Evolutionary conservation across 306 rosid species (phyloP).

Genomic region (Dalbergia cultrata): DNA sequence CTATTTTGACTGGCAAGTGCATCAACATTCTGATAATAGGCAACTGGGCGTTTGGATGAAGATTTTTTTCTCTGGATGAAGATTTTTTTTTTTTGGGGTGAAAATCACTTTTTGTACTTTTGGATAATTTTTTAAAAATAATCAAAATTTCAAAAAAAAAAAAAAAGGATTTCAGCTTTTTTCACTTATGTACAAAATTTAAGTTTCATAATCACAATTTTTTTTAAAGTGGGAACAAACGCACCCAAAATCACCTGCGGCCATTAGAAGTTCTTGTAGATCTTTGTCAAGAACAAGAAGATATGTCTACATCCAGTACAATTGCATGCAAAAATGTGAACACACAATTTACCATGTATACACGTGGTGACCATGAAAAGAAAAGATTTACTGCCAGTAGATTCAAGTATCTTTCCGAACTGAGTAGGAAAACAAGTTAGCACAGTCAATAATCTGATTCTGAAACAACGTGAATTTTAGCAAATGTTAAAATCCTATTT

Average conservation of each 20-base stretch:
- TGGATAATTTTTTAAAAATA: too few relatives aligned
- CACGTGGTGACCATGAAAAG: neutral
- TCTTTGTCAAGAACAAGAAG: conserved; percentile 18
- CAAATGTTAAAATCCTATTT: neutral
- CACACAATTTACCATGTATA: neutral
- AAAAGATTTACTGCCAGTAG: neutral
- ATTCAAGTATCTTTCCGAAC: conserved; percentile 7
- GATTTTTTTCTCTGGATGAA: too few relatives aligned
- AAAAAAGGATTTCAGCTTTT: too few relatives aligned
- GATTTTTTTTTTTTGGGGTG: too few relatives aligned
- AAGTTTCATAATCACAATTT: too few relatives aligned
- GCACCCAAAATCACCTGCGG: neutral
- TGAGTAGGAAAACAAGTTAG: neutral
- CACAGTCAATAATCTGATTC: neutral
- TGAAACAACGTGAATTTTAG: neutral
- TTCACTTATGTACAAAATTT: too few relatives aligned
- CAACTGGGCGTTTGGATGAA: neutral
- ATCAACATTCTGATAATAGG: neutral
- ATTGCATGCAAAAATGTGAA: conserved; percentile 12
- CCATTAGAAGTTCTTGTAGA: conserved; percentile 1
- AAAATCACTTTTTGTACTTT: too few relatives aligned
- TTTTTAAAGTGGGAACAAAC: too few relatives aligned
- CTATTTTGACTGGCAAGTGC: conserved; percentile 20
- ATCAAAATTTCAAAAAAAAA: too few relatives aligned
- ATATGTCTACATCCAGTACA: conserved; percentile 4